Evolutionary conservation across 768 basidiomycete species (phyloP).

Genomic region (Collybia sordida): DNA sequence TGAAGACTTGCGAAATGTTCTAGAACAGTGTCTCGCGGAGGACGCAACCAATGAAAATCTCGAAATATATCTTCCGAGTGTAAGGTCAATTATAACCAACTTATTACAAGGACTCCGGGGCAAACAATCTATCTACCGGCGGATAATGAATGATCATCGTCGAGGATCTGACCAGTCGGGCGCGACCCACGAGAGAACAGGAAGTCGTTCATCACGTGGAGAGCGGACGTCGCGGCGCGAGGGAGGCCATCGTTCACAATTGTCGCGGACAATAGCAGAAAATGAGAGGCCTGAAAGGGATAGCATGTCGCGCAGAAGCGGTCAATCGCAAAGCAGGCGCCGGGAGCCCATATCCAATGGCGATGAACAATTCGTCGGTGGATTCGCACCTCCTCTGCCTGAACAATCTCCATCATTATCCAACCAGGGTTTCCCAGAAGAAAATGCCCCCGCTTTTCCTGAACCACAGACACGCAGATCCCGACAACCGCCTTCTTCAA

Average conservation of each 20-base stretch:
- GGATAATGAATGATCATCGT: conserved; percentile 63
- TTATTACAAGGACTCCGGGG: conserved; percentile 90
- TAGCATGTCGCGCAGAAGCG: conserved; percentile 37
- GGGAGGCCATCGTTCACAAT: conserved; percentile 46
- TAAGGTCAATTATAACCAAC: conserved; percentile 89
- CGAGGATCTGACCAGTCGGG: conserved; percentile 45
- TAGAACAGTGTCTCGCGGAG: conserved; percentile 91
- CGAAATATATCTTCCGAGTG: conserved; percentile 85
- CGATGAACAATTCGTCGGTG: conserved; percentile 50
- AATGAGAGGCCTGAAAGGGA: conserved; percentile 40
- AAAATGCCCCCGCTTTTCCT: conserved; percentile 8
- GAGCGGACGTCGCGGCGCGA: conserved; percentile 45
- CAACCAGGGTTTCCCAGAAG: conserved; percentile 14
- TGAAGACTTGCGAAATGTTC: conserved; percentile 81
- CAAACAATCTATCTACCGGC: conserved; percentile 88
- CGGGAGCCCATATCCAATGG: conserved; percentile 29
- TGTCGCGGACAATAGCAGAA: conserved; percentile 40
- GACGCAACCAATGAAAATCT: conserved; percentile 85
- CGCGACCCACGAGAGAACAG: conserved; percentile 48
- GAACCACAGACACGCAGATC: conserved; percentile 8
- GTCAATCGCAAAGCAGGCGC: conserved; percentile 38
- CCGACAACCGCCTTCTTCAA: conserved; percentile 5
- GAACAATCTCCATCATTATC: conserved; percentile 11
- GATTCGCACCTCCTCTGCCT: conserved; percentile 34
- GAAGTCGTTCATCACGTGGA: conserved; percentile 57